Conservation (phyloP, 106 monocot genomes). For the Agapanthus africanus region DNA sequence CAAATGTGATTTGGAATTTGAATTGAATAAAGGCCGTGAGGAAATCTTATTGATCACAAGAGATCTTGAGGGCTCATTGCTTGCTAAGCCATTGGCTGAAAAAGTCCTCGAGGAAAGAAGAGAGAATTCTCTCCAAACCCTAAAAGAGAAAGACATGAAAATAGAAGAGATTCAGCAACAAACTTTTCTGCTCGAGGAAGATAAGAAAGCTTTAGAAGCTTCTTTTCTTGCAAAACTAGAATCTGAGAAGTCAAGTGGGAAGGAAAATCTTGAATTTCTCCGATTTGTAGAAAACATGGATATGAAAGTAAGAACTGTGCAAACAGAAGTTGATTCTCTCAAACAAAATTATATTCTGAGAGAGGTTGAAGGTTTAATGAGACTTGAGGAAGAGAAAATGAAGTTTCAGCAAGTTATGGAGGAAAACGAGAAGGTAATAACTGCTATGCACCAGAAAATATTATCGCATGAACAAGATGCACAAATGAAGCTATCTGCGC, state of each 20-base stretch:
- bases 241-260: conserved; percentile 15
- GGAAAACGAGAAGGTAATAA: conserved; percentile 30
- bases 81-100: conserved; percentile 32
- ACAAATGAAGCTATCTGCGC: conserved; percentile 19
- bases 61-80: conserved; percentile 30
- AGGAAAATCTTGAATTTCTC: conserved; percentile 25
- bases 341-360: conserved; percentile 20
- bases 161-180: conserved; percentile 35
- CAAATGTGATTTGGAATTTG: conserved; percentile 27
- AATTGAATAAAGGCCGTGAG: conserved; percentile 18
- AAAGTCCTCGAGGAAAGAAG: conserved; percentile 22
- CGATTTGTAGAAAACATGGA: conserved; percentile 28
- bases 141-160: conserved; percentile 27
- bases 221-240: conserved; percentile 15
- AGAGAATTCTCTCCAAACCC: conserved; percentile 13
- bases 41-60: conserved; percentile 22
- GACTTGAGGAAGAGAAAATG: conserved; percentile 33
- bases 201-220: conserved; percentile 17
- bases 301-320: conserved; percentile 20
- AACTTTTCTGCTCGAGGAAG: conserved; percentile 25
- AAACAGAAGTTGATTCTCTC: conserved; percentile 26
- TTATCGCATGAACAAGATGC: conserved; percentile 21
- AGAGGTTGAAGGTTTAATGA: conserved; percentile 13
- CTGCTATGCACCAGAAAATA: conserved; percentile 11
- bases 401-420: conserved; percentile 18